A percentile compares a stretch with the other conserved stretches of the same genome.
These are phyloP conservation scores for Saturnispora bothae DNA, from an alignment of 805 yeast genomes.

Conservation along the genomic window DNA sequence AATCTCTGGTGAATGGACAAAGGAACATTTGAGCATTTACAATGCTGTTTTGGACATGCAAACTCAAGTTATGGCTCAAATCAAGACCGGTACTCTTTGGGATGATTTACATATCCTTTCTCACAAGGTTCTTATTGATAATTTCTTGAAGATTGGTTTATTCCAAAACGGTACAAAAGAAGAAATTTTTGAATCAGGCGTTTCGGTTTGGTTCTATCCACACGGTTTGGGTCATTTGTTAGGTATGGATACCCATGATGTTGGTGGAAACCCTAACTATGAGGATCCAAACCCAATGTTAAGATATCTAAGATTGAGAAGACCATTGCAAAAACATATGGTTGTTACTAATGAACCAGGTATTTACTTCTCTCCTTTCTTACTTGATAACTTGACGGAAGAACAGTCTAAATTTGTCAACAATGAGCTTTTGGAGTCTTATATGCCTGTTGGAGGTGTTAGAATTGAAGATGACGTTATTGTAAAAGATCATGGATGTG, in stretches of 20 bases:
- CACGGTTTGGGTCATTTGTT: slow-evolving; percentile 92
- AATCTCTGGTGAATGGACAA: slow-evolving; percentile 77
- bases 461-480: slow-evolving; percentile 90
- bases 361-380: slow-evolving; percentile 74
- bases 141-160: slow-evolving; percentile 64
- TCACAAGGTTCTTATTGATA: slow-evolving; percentile 65
- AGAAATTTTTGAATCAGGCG: slow-evolving; percentile 60
- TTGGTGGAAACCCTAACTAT: slow-evolving; percentile 81
- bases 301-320: slow-evolving; percentile 69
- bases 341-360: slow-evolving; percentile 95
- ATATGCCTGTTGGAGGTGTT: slow-evolving; percentile 91
- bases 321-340: slow-evolving; percentile 65
- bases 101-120: slow-evolving; percentile 74
- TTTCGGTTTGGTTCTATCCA: slow-evolving; percentile 77
- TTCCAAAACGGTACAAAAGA: slow-evolving; percentile 46
- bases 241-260: slow-evolving; percentile 96
- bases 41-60: slow-evolving; percentile 80
- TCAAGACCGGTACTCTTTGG: slow-evolving; percentile 80
- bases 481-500: slow-evolving; percentile 66
- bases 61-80: slow-evolving; percentile 49
- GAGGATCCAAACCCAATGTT: slow-evolving; percentile 72
- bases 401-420: slow-evolving; percentile 50
- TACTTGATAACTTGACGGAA: slow-evolving; percentile 39
- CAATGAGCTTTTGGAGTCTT: slow-evolving; percentile 55
- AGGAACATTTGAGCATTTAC: slow-evolving; percentile 77